Conservation (phyloP, 148 eudicot species). For the Bassia scoparia region DNA sequence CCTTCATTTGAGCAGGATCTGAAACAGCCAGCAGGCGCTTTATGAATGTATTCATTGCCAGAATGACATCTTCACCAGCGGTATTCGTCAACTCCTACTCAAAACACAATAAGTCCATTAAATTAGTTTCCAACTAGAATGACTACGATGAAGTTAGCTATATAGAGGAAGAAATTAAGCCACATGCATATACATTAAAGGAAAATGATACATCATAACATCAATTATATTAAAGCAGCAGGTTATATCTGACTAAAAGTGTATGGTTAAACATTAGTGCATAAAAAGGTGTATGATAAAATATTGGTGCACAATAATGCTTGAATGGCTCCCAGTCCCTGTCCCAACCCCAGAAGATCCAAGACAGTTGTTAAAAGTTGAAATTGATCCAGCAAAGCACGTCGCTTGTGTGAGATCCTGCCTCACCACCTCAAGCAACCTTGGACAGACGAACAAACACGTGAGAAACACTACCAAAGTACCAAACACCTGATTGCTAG, state of each 20-base stretch:
- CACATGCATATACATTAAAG: background rate
- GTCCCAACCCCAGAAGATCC: background rate
- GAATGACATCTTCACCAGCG: conserved; percentile 80
- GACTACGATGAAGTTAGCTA: background rate
- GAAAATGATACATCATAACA: background rate
- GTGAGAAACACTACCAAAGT: too few relatives aligned
- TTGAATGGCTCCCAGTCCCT: background rate
- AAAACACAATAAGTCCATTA: background rate
- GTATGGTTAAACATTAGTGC: too few relatives aligned
- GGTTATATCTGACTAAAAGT: too few relatives aligned
- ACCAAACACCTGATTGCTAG: too few relatives aligned
- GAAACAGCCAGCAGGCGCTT: conserved; percentile 73
- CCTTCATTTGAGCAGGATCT: conserved; percentile 90
- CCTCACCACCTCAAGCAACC: background rate
- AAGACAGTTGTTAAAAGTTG: background rate
- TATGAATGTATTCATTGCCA: conserved; percentile 84
- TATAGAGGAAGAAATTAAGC: background rate
- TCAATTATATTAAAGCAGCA: too few relatives aligned
- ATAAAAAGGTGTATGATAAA: background rate
- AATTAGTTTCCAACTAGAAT: background rate
- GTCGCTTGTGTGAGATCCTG: background rate
- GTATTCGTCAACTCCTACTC: conserved; percentile 73
- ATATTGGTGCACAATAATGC: background rate
- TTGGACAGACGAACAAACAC: too few relatives aligned
- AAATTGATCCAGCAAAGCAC: background rate